These are phyloP conservation scores for Acorus gramineus DNA, from an alignment of 106 monocot species.

Conservation along the genomic window DNA sequence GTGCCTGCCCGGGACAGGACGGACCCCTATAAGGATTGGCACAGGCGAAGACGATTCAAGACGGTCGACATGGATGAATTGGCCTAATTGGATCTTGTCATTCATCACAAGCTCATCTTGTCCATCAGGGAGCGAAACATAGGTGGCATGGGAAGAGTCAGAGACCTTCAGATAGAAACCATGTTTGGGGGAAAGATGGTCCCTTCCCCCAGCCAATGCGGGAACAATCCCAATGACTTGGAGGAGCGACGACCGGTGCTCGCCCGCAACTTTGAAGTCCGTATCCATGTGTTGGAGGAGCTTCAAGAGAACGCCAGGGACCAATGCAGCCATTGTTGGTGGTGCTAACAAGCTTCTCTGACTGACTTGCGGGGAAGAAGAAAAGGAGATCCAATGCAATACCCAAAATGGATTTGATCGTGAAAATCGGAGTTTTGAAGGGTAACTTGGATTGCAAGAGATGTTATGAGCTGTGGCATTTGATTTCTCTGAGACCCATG, in stretches of 20 bases:
- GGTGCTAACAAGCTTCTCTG: background rate
- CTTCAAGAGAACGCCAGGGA: constrained; percentile 19
- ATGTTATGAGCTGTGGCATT: too few relatives aligned
- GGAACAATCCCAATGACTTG: constrained; percentile 41
- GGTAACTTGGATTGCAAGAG: too few relatives aligned
- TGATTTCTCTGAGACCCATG: too few relatives aligned
- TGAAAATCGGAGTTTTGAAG: too few relatives aligned
- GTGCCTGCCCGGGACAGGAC: constrained; percentile 24
- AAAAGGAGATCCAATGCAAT: too few relatives aligned
- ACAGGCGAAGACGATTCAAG: constrained; percentile 35
- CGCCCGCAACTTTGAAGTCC: background rate
- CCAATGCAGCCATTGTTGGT: constrained; percentile 10
- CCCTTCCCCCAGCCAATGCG: constrained; percentile 13
- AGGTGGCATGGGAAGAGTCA: constrained; percentile 47
- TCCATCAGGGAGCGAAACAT: constrained; percentile 42
- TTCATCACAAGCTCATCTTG: constrained; percentile 45
- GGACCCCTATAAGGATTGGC: constrained; percentile 37
- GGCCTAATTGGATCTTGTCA: constrained; percentile 51
- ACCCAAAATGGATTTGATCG: too few relatives aligned
- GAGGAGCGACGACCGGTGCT: constrained; percentile 11
- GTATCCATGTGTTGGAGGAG: constrained; percentile 16
- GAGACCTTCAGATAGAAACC: constrained; percentile 56
- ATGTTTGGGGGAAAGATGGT: constrained; percentile 30
- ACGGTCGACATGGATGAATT: constrained; percentile 37
- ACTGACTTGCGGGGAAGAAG: too few relatives aligned